Evolutionary conservation across 1,139 yeast genomes (phyloP).

Genomic region (Pichia sp.): DNA sequence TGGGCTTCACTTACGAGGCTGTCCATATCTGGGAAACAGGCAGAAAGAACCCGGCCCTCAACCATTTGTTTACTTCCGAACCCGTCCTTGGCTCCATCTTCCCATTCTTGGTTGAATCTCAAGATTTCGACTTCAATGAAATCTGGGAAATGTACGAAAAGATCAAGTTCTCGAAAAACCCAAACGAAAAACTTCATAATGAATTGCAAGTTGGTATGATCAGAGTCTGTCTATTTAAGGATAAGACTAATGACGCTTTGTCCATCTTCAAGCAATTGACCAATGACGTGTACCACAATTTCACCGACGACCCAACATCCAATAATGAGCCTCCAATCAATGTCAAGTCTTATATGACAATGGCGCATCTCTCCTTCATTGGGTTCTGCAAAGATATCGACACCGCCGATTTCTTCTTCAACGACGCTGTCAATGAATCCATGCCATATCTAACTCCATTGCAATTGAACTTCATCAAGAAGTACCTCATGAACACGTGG

Average conservation of each 20-base stretch:
- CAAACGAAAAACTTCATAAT: slow-evolving; percentile 39
- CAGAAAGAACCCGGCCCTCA: slow-evolving; percentile 28
- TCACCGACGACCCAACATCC: slow-evolving; percentile 20
- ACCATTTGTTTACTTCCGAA: slow-evolving; percentile 38
- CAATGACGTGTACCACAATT: slow-evolving; percentile 36
- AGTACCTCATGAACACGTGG: slow-evolving; percentile 64
- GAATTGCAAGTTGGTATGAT: slow-evolving; percentile 60
- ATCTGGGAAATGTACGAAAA: slow-evolving; percentile 46
- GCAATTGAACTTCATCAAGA: slow-evolving; percentile 74
- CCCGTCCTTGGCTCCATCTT: slow-evolving; percentile 70
- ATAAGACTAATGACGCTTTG: slow-evolving; percentile 50
- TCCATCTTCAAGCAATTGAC: slow-evolving; percentile 44
- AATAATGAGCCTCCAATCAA: slow-evolving; percentile 33
- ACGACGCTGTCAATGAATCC: slow-evolving; percentile 61
- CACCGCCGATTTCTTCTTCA: slow-evolving; percentile 72
- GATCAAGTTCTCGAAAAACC: slow-evolving; percentile 37
- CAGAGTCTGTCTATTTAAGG: slow-evolving; percentile 54
- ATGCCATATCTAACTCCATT: slow-evolving; percentile 72
- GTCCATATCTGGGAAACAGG: slow-evolving; percentile 52
- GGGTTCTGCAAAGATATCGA: slow-evolving; percentile 76
- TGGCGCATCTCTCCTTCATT: slow-evolving; percentile 75
- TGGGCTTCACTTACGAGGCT: slow-evolving; percentile 51
- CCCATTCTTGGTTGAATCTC: slow-evolving; percentile 63
- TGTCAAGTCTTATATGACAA: slow-evolving; percentile 47
- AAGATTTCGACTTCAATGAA: slow-evolving; percentile 63